These are phyloP conservation scores for Carallia pectinifolia DNA, from an alignment of 345 rosid species.

Conservation along the genomic window DNA sequence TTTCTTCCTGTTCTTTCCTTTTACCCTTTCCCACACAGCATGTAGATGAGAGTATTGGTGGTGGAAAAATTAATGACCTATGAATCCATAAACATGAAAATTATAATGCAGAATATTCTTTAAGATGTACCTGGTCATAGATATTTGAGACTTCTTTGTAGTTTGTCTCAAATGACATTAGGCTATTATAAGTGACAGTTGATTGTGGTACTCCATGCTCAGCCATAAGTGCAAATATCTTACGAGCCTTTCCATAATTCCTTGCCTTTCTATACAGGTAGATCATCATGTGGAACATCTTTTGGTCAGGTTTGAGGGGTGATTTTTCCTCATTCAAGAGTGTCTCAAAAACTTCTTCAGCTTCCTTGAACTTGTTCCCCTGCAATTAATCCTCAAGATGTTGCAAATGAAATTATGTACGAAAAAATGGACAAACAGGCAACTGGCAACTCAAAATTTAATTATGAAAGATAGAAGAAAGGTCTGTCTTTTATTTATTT, in stretches of 20 bases:
- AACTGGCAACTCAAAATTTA: neutral
- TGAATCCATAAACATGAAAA: neutral
- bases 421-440: neutral
- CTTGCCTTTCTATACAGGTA: constrained; percentile 91
- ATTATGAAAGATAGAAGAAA: neutral
- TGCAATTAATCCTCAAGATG: constrained; percentile 24
- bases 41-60: too few relatives aligned
- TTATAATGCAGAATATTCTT: neutral
- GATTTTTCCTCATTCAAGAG: constrained; percentile 67
- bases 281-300: constrained; percentile 96
- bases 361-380: constrained; percentile 85
- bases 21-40: too few relatives aligned
- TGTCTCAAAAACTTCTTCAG: constrained; percentile 74
- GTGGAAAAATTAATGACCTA: too few relatives aligned
- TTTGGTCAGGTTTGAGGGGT: constrained; percentile 80
- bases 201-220: constrained; percentile 66
- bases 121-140: constrained; percentile 74
- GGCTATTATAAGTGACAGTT: constrained; percentile 82
- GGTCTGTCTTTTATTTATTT: neutral
- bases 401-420: constrained; percentile 8
- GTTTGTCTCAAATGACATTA: constrained; percentile 84
- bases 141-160: constrained; percentile 97
- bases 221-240: constrained; percentile 66
- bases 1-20: neutral
- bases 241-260: constrained; percentile 77